Base-by-base conservation (phyloP, 805 yeast species). In the Ogataea minuta region DNA sequence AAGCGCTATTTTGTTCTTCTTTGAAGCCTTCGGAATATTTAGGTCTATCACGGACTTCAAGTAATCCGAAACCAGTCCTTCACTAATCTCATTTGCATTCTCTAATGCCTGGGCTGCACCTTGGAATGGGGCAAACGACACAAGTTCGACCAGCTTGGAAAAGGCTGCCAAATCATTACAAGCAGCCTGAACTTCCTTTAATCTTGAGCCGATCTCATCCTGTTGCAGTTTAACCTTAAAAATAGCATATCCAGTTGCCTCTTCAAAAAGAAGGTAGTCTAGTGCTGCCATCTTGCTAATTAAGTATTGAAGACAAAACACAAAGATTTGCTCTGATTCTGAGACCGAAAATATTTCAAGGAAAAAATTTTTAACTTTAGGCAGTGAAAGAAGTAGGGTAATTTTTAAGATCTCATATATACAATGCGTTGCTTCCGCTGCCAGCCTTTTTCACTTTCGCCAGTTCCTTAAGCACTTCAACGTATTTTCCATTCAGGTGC, bases 81-180 rank as follows among this genome's bases (percentile, higher is more conserved):
- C 99, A 51, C 96, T 86, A 55, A 93, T 84, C 63, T 93, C 98
- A 63, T 93, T 93, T 54, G 98, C 97, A 63, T 93, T 93, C 68
- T 91, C 98, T 59, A 93, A 78, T 45, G 99, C 99, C 68, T 93
- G 98, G 37, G 99, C 98, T 46, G 99, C 99, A 59, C 97, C 97
- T 69, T 93, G 90, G 77, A 93, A 93, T 35, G 99, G 99, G 45
- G 96, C 95, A 69, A 93, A 93, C 11, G 96, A 85, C 19, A 87
- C 95, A 41, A 93, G 77, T 67, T 90, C 95, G 54, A 93, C 81
- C 73, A 91, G 73, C 71, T 93, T 93, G 57, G 96, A 85, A 63
- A 93, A 90, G 62, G 80, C 76, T 48, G 81, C 82, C 51, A 93
- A 77, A 59, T 93, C 98, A 53, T 75, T 81, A 45, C 88, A 76